Evolutionary conservation across 345 rosid genomes (phyloP), one percentile per base, ranked within the genome.

Genomic region (Reutealis trisperma): DNA sequence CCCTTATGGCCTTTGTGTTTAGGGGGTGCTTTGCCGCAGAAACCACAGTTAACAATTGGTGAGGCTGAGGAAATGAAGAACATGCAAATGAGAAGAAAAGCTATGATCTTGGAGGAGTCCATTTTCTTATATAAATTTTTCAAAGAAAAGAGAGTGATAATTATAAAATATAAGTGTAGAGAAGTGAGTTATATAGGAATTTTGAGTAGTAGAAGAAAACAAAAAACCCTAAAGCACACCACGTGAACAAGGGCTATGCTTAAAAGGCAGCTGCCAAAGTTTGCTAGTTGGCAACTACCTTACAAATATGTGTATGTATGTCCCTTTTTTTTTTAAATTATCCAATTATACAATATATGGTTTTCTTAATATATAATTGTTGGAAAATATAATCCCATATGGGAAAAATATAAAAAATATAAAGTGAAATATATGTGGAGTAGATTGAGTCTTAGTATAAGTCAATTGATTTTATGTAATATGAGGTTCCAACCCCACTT

Each of bases 171-270:
- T 78, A 25, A 45, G 72, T 59, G 86, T 5, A 34, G 71, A 69
- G 73, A 32, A 58, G 51, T n/a, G 52, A 14, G 77, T 70, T 88
- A 88, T 87, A 90, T 85, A 86, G 82, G 55, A 78, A 61, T 11
- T 14, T 6, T 63, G 59, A 70, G 51, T 52, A 58, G 72, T 16
- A 72, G 12, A 73, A 78, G 74, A 70, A 70, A 83, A 77, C 77
- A 81, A 80, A 77, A 69, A 60, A 54, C 73, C 76, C 64, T 60
- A 75, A 77, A 85, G 83, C 84, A 82, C 55, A 76, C 85, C 98
- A 94, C 96, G 97, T 94, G 96, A 90, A 88, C 75, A 77, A 76
- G 85, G 82, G 85, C 82, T 76, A 68, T 76, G 61, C 78, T 76
- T 75, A 51, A 81, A 81, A 71, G 87, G 82, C 83, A 87, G 78